These are phyloP conservation scores for Fusarium sp. DNA, from an alignment of 2,329 filamentous ascomycete species.

Conservation along the genomic window DNA sequence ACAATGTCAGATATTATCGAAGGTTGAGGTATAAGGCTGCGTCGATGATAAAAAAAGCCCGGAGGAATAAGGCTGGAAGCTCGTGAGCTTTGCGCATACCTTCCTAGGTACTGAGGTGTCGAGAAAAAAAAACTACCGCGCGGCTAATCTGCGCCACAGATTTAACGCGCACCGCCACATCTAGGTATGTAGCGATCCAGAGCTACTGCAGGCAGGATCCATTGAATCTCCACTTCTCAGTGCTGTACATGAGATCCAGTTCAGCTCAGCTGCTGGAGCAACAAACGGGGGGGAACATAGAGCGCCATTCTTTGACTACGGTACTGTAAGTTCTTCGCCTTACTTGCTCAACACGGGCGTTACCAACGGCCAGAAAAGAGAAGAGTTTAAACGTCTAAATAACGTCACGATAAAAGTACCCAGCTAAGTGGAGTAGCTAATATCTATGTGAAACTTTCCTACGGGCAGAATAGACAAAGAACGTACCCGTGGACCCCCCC, in stretches of 20 bases:
- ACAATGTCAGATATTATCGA: constrained; percentile 16
- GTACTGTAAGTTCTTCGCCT: neutral
- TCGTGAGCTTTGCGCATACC: constrained; percentile 36
- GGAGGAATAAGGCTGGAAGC: constrained; percentile 34
- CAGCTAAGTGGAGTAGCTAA: neutral
- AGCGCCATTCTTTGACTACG: no score
- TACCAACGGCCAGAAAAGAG: neutral
- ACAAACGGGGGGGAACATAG: neutral
- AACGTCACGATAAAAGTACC: neutral
- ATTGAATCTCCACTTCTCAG: constrained; percentile 5
- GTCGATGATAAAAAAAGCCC: constrained; percentile 20
- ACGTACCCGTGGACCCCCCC: neutral
- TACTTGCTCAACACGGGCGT: neutral
- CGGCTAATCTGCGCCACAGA: constrained; percentile 41
- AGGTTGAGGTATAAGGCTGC: constrained; percentile 34
- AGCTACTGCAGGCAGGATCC: neutral
- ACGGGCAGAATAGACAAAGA: neutral
- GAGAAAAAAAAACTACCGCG: constrained; percentile 37
- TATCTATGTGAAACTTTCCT: neutral
- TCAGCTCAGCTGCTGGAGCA: constrained; percentile 6
- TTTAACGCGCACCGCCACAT: constrained; percentile 35
- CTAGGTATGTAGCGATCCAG: neutral
- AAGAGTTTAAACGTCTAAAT: no score
- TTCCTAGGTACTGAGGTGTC: neutral
- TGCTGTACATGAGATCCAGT: neutral